Base-by-base conservation (phyloP, 2,329 filamentous ascomycete genomes). In the Cladophialophora yegresii region DNA sequence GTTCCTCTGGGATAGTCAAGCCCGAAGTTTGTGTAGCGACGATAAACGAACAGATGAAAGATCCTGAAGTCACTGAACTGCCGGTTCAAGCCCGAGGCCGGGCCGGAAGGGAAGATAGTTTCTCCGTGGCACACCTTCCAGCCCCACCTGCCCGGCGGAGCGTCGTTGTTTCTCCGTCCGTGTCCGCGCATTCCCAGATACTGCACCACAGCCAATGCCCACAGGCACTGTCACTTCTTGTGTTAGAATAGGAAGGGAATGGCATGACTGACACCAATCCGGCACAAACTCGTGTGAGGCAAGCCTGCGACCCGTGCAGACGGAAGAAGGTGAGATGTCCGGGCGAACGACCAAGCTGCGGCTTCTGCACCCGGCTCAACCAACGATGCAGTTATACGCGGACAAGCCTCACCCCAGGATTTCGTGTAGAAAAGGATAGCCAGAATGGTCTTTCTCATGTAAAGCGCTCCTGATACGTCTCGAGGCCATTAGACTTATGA, bases 281-380 rank as follows among this genome's bases (percentile, higher is more conserved):
- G n/a, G 20, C 49, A 12, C 45, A 56, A 40, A 20, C 61, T 50
- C 72, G 77, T 54, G 76, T 77, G 5, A 73, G 75, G 50, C 77
- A 78, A 67, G 77, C 77, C 12, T 79, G 77, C 69, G 77, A 79
- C 67, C 77, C 77, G 49, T 79, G 77, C 73, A 75, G 81, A 63
- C 77, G 81, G 49, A 84, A 83, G 71, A 84, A 84, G 70, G 78
- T 80, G 32, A 78, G 78, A 72, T 84, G 82, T 65, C 80, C 81
- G 0, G 82, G 82, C 8, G 81, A 83, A 68, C 77, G 80, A 62
- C 82, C 82, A 0, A 69, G 75, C 0, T 84, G 82, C 69, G 82
- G 81, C 1, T 77, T 81, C 58, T 84, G 82, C 72, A 74, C 77
- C 33, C 77, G 82, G n/a, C 73, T 83, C 32, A 75, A 77, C 4